These are phyloP conservation scores for Hypoxylon rubiginosum DNA, from an alignment of 2,329 filamentous ascomycete species.

Conservation along the genomic window DNA sequence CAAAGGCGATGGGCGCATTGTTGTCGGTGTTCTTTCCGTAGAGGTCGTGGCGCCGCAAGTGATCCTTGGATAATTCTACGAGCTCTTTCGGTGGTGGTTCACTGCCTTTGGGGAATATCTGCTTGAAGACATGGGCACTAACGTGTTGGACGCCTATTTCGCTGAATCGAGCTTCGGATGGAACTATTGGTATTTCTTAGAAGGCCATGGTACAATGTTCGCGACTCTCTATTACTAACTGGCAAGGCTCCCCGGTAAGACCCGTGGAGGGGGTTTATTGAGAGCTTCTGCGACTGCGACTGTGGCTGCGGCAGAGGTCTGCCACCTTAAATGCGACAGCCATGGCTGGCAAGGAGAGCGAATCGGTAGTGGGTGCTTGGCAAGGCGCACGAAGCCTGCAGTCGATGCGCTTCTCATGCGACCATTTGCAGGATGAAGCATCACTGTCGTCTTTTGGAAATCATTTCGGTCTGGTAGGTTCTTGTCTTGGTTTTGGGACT, in stretches of 20 bases:
- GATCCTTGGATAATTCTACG: constrained; percentile 83
- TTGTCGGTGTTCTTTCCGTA: constrained; percentile 90
- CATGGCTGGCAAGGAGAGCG: constrained; percentile 53
- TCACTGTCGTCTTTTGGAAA: constrained; percentile 49
- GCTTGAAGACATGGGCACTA: constrained; percentile 83
- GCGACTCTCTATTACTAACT: constrained; percentile 53
- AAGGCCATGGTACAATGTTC: constrained; percentile 11
- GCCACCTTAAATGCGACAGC: constrained; percentile 59
- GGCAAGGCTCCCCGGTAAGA: constrained; percentile 53
- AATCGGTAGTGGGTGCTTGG: constrained; percentile 61
- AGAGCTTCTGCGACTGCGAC: constrained; percentile 34
- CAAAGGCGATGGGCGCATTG: constrained; percentile 82
- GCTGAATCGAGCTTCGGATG: constrained; percentile 80
- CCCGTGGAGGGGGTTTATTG: constrained; percentile 30
- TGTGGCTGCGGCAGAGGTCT: constrained; percentile 50
- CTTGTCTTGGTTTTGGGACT: constrained; percentile 6
- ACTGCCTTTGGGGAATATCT: constrained; percentile 78
- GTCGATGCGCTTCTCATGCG: constrained; percentile 58
- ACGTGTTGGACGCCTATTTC: constrained; percentile 96
- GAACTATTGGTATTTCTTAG: constrained; percentile 54
- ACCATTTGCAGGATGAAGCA: constrained; percentile 57
- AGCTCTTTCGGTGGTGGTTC: constrained; percentile 76
- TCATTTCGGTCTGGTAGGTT: constrained; percentile 43
- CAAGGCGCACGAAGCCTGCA: constrained; percentile 65
- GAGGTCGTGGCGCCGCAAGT: constrained; percentile 86